Base-by-base conservation (phyloP, 352 stramenopile genomes). In the Pythium vanterpoolii region DNA sequence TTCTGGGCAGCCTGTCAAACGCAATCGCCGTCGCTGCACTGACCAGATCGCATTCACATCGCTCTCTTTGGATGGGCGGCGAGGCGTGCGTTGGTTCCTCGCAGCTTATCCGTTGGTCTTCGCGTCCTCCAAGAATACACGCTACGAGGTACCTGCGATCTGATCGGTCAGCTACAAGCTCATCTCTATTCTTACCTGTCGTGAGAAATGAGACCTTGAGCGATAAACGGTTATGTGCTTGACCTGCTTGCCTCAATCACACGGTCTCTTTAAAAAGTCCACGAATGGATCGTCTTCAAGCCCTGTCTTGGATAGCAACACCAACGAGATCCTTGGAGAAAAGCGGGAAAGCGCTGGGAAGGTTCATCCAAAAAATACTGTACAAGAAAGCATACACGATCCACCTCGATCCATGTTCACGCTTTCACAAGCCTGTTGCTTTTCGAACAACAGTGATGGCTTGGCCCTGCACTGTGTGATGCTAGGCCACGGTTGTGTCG, bases 331-430 rank as follows among this genome's bases (percentile, higher is more conserved):
- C 34, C 5, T 42, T 5, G 34, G 34, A 42, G 34, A 6, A 11
- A 36, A 36, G 31, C 11, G 31, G 6, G 31, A 36, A 36, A 36
- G 11, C 11, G 11, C 31, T 38, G 33, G 33, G 16, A 18, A 14
- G 33, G 16, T 18, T 38, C 16, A 38, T n/a, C n/a, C 33, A 14
- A 18, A 38, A 9, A 18, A 18, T 42, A 42, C 11, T 30, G 42
- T 38, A 54, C 30, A 54, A 23, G 26, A 13, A 28, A 42, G 47
- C 47, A 52, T 56, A 62, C 45, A 62, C 30, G 36, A 56, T 62
- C 42, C 28, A 62, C n/a, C n/a, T n/a, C n/a, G n/a, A n/a, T n/a
- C n/a, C n/a, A n/a, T 61, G 34, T 61, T 44, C 4, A 7, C 30
- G 23, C n/a, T n/a, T 23, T 42, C 31, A 18, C 34, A 13, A 21